These are phyloP conservation scores for Curvularia eragrostidis DNA, from an alignment of 2,329 filamentous ascomycete genomes.

Conservation along the genomic window DNA sequence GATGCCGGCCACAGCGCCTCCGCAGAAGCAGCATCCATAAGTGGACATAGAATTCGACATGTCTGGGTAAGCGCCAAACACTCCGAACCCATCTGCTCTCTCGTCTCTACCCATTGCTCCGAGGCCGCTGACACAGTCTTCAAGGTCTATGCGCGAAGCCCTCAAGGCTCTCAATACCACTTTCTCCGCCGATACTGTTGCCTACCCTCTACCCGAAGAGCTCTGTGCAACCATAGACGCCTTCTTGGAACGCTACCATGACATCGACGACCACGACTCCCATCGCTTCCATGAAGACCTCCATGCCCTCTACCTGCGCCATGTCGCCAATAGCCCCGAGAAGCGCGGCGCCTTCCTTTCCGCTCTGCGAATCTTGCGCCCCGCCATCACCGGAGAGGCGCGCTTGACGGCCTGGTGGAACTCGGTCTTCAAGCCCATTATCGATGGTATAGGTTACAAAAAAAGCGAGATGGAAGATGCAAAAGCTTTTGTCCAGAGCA, in stretches of 20 bases:
- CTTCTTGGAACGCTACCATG: conserved; percentile 72
- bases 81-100: not conserved
- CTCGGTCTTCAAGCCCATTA: conserved; percentile 62
- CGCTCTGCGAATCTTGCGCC: conserved; percentile 68
- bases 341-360: conserved; percentile 72
- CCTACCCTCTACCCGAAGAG: conserved; percentile 69
- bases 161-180: conserved; percentile 55
- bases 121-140: conserved; percentile 34
- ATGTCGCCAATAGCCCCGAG: conserved; percentile 63
- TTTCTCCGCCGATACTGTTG: conserved; percentile 51
- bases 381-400: conserved; percentile 67
- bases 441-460: conserved; percentile 65
- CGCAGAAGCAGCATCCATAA: conserved; percentile 10
- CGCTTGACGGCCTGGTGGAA: conserved; percentile 77
- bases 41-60: conserved; percentile 22
- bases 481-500: conserved; percentile 67
- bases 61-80: conserved; percentile 30
- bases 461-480: conserved; percentile 70
- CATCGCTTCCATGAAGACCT: conserved; percentile 78
- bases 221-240: conserved; percentile 66
- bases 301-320: conserved; percentile 68
- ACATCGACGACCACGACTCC: conserved; percentile 71
- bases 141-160: conserved; percentile 58
- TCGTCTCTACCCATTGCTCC: conserved; percentile 10
- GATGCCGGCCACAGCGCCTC: conserved; percentile 21